Evolutionary conservation across 2,329 filamentous ascomycete species (phyloP).

Genomic region (Neofusicoccum sp.): DNA sequence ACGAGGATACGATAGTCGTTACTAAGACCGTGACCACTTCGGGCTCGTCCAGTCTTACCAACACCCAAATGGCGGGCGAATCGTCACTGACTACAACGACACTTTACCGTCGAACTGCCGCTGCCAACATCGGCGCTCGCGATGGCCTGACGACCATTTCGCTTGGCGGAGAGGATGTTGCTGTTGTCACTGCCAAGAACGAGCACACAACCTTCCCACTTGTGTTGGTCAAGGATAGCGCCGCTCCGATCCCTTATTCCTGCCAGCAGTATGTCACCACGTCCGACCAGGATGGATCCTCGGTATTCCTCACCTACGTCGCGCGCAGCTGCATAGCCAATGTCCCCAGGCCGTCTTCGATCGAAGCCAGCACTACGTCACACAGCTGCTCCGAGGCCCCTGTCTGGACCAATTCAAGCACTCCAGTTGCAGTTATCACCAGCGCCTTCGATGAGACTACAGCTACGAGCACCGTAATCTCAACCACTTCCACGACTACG

Average conservation of each 20-base stretch:
- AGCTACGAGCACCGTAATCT: not conserved
- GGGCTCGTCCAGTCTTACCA: no score
- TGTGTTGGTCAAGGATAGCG: not conserved
- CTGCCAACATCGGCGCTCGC: not conserved
- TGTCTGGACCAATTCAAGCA: no score
- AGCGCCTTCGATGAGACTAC: not conserved
- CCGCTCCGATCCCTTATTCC: not conserved
- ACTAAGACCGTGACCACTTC: no score
- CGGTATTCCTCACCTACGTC: not conserved
- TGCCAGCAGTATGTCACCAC: not conserved
- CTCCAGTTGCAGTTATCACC: no score
- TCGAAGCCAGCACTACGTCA: no score
- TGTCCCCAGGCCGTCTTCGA: not conserved
- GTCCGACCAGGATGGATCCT: not conserved
- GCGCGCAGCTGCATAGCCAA: not conserved
- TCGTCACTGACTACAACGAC: not conserved
- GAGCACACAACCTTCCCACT: not conserved
- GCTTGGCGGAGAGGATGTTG: not conserved
- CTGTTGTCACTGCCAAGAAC: not conserved
- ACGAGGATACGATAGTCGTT: no score
- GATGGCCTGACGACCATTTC: not conserved
- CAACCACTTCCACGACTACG: not conserved
- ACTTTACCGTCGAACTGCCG: not conserved
- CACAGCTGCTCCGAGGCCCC: no score
- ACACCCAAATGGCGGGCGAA: no score